These are phyloP conservation scores for Trichophyton schoenleinii DNA, from an alignment of 2,329 filamentous ascomycete species.

Conservation along the genomic window DNA sequence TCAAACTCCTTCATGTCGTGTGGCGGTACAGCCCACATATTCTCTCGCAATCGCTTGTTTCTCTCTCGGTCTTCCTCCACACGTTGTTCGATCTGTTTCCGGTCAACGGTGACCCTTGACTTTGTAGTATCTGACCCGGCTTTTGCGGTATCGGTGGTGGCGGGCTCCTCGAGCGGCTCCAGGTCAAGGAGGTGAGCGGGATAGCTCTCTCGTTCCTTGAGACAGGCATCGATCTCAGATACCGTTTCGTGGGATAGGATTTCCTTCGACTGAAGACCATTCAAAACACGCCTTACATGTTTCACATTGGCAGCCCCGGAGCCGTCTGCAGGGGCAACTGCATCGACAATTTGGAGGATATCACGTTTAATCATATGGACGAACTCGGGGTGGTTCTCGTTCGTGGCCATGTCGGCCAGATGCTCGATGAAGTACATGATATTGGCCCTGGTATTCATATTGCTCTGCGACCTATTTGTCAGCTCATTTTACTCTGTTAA, in stretches of 20 bases:
- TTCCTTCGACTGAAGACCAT: conserved; percentile 55
- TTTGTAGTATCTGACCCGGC: conserved; percentile 14
- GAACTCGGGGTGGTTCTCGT: conserved; percentile 65
- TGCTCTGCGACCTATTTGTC: conserved; percentile 45
- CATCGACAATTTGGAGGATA: conserved; percentile 80
- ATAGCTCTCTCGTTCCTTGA: conserved; percentile 63
- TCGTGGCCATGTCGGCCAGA: conserved; percentile 73
- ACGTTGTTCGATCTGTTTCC: conserved; percentile 81
- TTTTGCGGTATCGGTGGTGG: conserved; percentile 16
- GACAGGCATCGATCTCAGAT: conserved; percentile 65
- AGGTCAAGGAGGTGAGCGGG: conserved; percentile 45
- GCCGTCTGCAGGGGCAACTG: conserved; percentile 75
- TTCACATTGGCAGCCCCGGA: conserved; percentile 88
- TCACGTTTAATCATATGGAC: conserved; percentile 91
- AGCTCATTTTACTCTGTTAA: not conserved
- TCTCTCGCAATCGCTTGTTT: conserved; percentile 83
- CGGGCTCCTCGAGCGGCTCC: conserved; percentile 22
- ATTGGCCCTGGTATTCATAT: conserved; percentile 93
- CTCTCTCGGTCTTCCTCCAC: conserved; percentile 94
- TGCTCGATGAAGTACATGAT: conserved; percentile 99
- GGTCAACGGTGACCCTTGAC: conserved; percentile 51
- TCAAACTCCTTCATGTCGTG: conserved; percentile 59
- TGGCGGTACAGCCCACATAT: conserved; percentile 75
- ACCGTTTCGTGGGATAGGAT: conserved; percentile 66
- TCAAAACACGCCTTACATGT: conserved; percentile 71